phyloP scores from a whole-genome alignment of 805 yeast species.

The Lachancea kluyveri region DNA sequence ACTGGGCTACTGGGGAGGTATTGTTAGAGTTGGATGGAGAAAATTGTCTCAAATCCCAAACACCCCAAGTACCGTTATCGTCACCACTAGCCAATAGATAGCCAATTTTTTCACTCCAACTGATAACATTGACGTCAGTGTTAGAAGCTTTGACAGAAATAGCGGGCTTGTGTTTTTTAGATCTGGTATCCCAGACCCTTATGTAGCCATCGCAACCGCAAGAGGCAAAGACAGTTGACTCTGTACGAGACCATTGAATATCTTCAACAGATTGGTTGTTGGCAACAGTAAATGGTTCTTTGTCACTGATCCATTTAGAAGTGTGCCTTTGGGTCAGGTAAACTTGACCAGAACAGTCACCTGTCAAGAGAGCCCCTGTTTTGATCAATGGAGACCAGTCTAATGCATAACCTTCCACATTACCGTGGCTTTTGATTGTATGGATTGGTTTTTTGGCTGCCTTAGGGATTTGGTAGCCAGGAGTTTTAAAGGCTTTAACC shows the following conservation, averaged over 20 bases:
- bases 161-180: constrained; percentile 88
- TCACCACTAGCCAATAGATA: constrained; percentile 92
- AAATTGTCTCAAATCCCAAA: constrained; percentile 93
- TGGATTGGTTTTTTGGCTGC: constrained; percentile 71
- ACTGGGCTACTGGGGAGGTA: constrained; percentile 82
- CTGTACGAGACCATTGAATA: constrained; percentile 92
- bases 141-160: constrained; percentile 73
- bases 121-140: constrained; percentile 87
- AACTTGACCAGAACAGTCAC: constrained; percentile 83
- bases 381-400: constrained; percentile 90
- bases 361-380: constrained; percentile 78
- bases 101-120: constrained; percentile 87
- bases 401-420: constrained; percentile 94
- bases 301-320: constrained; percentile 79
- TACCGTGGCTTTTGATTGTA: constrained; percentile 79
- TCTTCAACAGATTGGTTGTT: constrained; percentile 86
- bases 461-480: constrained; percentile 80
- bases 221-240: constrained; percentile 90
- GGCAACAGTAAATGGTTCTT: constrained; percentile 57
- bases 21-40: constrained; percentile 39
- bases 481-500: constrained; percentile 75
- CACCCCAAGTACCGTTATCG: constrained; percentile 96
- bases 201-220: constrained; percentile 89
- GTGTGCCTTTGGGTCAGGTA: constrained; percentile 72
- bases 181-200: constrained; percentile 95